Evolutionary conservation across 805 yeast species (phyloP).

Genomic region (Candida khao-thaluensis): DNA sequence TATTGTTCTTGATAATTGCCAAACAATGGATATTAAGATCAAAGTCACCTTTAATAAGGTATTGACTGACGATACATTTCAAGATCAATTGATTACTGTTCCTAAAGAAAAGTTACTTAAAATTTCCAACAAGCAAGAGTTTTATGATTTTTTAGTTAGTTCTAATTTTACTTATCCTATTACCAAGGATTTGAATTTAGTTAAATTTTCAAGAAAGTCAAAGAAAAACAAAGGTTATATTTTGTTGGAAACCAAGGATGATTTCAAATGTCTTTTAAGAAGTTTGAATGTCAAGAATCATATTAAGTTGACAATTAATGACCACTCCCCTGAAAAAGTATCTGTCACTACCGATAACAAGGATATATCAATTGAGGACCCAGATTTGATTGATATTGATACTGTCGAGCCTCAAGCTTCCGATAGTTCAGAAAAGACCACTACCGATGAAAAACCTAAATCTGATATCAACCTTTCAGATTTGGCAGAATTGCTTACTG

Average conservation of each 20-base stretch:
- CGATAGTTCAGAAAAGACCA: neutral
- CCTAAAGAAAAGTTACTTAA: conserved; percentile 14
- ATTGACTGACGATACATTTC: conserved; percentile 4
- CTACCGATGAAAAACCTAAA: neutral
- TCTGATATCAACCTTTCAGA: conserved; percentile 20
- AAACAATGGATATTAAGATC: conserved; percentile 5
- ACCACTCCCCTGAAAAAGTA: conserved; percentile 6
- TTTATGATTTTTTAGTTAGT: conserved; percentile 12
- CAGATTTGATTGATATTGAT: conserved; percentile 2
- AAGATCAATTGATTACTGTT: conserved; percentile 14
- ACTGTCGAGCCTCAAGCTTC: neutral
- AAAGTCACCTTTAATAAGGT: conserved; percentile 10
- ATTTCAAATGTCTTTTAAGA: conserved; percentile 43
- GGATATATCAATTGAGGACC: neutral
- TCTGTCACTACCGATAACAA: neutral
- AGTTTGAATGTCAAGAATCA: conserved; percentile 49
- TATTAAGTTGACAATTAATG: conserved; percentile 33
- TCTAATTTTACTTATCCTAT: conserved; percentile 11
- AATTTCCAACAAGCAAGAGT: conserved; percentile 15
- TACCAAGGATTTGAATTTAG: neutral
- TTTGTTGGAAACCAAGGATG: conserved; percentile 34
- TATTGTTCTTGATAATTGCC: neutral
- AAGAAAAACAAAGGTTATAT: conserved; percentile 45
- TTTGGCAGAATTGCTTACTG: conserved; percentile 27
- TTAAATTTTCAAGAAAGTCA: conserved; percentile 40